phyloP scores from a whole-genome alignment of 768 basidiomycete genomes.

The Lactarius psammicola region DNA sequence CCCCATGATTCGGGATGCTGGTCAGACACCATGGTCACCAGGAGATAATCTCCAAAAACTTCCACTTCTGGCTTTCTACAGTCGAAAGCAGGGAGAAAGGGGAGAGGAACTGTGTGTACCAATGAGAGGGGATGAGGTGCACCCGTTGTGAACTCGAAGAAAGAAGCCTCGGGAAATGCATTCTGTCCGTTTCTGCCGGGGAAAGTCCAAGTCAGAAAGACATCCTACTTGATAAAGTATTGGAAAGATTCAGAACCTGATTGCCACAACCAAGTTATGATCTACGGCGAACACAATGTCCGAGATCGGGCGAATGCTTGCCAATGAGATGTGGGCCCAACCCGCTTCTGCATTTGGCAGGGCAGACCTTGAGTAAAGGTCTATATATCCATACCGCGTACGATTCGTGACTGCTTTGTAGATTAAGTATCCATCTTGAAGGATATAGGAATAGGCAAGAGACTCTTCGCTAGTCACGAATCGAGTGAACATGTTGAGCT shows the following conservation, averaged over 20 bases:
- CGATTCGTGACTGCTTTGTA: background rate
- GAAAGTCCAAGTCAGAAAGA: background rate
- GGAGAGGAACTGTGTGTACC: slow-evolving; percentile 4
- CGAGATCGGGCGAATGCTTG: background rate
- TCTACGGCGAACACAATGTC: slow-evolving; percentile 14
- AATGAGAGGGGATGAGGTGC: slow-evolving; percentile 13
- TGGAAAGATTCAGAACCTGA: slow-evolving; percentile 2
- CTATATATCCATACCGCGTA: slow-evolving; percentile 11
- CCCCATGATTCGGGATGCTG: background rate
- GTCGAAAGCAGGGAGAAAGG: background rate
- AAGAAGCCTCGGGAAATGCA: background rate
- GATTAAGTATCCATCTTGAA: slow-evolving; percentile 11
- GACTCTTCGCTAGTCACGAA: background rate
- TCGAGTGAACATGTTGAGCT: background rate
- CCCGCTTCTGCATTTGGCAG: background rate
- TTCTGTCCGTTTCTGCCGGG: background rate
- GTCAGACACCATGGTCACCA: slow-evolving; percentile 2
- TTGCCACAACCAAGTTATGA: slow-evolving; percentile 14
- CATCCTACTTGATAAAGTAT: background rate
- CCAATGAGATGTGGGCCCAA: slow-evolving; percentile 9
- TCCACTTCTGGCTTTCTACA: slow-evolving; percentile 5
- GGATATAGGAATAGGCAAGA: background rate
- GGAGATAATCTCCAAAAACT: slow-evolving; percentile 15
- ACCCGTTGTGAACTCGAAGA: slow-evolving; percentile 16
- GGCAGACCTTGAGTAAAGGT: slow-evolving; percentile 6